A percentile compares a stretch with the other conserved stretches of the same genome.
Evolutionary conservation across 768 basidiomycete species (phyloP).

Genomic region (Rhizopogon roseolus): DNA sequence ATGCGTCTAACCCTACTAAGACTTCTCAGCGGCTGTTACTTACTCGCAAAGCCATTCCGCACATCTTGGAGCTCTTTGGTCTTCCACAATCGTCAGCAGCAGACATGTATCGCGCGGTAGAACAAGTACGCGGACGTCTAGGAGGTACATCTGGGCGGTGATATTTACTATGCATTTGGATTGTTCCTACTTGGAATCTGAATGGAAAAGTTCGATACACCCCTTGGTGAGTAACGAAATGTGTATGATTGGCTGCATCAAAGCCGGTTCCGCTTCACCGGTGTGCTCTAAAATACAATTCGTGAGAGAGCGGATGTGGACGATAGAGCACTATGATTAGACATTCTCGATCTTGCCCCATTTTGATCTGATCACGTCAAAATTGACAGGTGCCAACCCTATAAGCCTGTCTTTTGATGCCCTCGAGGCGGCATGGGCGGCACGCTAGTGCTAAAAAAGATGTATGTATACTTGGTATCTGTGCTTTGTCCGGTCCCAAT

Average conservation of each 20-base stretch:
- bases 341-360: not conserved
- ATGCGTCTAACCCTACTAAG: slow-evolving; percentile 1
- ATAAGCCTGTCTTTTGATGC: not conserved
- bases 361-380: not conserved
- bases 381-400: not conserved
- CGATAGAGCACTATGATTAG: not conserved
- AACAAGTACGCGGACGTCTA: slow-evolving; percentile 43
- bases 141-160: slow-evolving; percentile 6
- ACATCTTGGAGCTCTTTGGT: slow-evolving; percentile 40
- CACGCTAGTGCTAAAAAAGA: not conserved
- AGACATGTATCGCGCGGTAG: slow-evolving; percentile 61
- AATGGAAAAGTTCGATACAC: not conserved
- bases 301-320: no score
- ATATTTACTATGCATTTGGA: not conserved
- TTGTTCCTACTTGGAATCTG: not conserved
- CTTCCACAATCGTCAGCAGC: slow-evolving; percentile 39
- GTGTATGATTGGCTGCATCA: slow-evolving; percentile 7
- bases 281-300: not conserved
- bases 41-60: slow-evolving; percentile 47
- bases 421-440: not conserved
- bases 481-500: not conserved
- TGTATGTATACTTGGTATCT: no score
- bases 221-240: slow-evolving; percentile 8
- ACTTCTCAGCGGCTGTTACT: slow-evolving; percentile 37
- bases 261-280: not conserved